Percentiles rank a stretch among this genome's conserved stretches.
Evolutionary conservation across 768 basidiomycete genomes (phyloP).

Genomic region (Leccinum rimulosum): DNA sequence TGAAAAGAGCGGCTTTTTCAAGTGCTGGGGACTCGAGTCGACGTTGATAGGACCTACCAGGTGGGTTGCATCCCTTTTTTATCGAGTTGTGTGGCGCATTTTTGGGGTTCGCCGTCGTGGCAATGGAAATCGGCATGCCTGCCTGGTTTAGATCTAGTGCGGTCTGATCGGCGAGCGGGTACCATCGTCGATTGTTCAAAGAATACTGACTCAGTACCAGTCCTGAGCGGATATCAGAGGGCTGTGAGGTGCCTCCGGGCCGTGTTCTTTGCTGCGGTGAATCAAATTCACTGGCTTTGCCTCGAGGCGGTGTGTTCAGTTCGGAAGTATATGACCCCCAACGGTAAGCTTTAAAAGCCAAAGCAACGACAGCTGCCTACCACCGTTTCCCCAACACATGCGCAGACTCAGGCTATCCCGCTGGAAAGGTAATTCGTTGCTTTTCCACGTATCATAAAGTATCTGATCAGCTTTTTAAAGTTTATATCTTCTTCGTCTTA

Average conservation of each 20-base stretch:
- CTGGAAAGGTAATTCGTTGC: conserved; percentile 4
- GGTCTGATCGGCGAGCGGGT: too few relatives aligned
- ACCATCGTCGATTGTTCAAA: neutral
- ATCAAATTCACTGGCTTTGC: neutral
- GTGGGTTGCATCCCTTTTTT: neutral
- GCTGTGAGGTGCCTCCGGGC: neutral
- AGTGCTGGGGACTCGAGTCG: neutral
- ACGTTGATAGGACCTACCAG: too few relatives aligned
- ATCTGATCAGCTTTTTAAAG: conserved; percentile 9
- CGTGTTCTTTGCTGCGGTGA: neutral
- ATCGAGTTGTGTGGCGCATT: neutral
- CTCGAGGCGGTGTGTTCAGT: neutral
- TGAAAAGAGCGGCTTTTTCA: neutral
- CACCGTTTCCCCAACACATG: conserved; percentile 1
- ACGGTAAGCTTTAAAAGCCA: neutral
- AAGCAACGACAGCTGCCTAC: neutral
- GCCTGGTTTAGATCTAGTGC: neutral
- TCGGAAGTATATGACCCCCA: neutral
- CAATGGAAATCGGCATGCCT: neutral
- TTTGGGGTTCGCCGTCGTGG: neutral
- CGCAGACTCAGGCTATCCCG: neutral
- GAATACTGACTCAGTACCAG: too few relatives aligned
- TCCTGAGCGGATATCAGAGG: neutral
- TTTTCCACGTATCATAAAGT: too few relatives aligned
- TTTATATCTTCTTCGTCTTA: neutral